Evolutionary conservation across 768 basidiomycete species (phyloP), one percentile per base, ranked within the genome.

Genomic region (Trichaptum fuscoviolaceum): DNA sequence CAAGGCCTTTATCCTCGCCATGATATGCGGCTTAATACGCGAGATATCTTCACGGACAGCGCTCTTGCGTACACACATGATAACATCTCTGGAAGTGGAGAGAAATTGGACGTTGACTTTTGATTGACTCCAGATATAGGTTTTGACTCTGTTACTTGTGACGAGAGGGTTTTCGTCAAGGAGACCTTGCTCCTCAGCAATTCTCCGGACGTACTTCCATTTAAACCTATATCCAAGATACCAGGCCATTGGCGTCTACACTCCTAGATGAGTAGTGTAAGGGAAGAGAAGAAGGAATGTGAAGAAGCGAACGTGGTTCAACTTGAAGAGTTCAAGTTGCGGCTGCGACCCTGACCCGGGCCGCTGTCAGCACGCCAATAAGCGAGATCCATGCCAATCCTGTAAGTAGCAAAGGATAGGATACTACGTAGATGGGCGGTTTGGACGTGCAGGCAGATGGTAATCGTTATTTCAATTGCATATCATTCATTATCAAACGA

Each of bases 51-150:
- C 42, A 87, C 91, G 0, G 69, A 71, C 24, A 87, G 83, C 3
- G 73, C 78, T 0, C 74, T 83, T 25, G 79, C 87, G 64, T 85
- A 83, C 70, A 86, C 82, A 52, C 2, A 52, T 52, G 42, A 52
- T 52, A 52, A 52, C 3, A 12, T 52, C 20, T 12, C 15, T 52
- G 10, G 2, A 52, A 52, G 5, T 20, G 5, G 15, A 12, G 15
- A 52, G 2, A 3, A 52, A 12, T 20, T 12, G 42, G 3, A 52
- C 3, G 3, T 52, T 52, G 15, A 52, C 20, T 20, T 12, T 52
- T 15, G 42, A 15, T 20, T 52, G 3, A 4, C 12, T 15, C 20
- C 42, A 12, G 15, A 52, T 4, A 52, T 6, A 52, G 20, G 5
- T 12, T 12, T 15, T 12, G 3, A 52, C 42, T 12, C 20, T 52